Base-by-base conservation (phyloP, 2,329 filamentous ascomycete genomes). In the Verticillium zaregamsianum region DNA sequence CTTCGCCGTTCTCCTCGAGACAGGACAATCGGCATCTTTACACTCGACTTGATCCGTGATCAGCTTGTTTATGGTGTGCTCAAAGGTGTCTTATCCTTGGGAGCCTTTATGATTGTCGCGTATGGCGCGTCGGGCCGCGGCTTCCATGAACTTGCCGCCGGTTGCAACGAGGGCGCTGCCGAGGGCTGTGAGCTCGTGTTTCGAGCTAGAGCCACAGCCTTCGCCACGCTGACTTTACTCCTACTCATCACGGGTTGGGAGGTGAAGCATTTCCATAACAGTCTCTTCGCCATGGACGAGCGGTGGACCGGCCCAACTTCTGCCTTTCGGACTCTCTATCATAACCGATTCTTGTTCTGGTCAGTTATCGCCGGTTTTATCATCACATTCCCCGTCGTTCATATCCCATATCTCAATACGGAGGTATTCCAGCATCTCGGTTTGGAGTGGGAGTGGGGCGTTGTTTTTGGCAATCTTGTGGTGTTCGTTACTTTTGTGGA, bases 231-330 rank as follows among this genome's bases (percentile, higher is more conserved):
- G 49, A 90, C 86, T 52, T 91, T 89, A 77, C 78, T 87, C 57
- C 79, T 90, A 6, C 78, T 92, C 7, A 82, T 90, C 61, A 86
- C 89, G 0, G 87, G 89, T 0, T 91, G 89, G 89, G 88, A 92
- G 74, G 87, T 90, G 69, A 87, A 90, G 71, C 86, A 91, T 67
- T 88, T 90, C 73, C 85, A 85, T 15, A 84, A 87, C 55, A 89
- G 85, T 23, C 81, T 92, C 67, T 92, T 92, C 75, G 80, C 82
- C 68, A 89, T 91, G 84, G 80, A 86, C 0, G 77, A 81, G 64
- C 72, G 77, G 39, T 83, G 79, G 75, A 67, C 68, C 3, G 83
- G 83, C 0, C 76, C 78, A 1, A 72, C 80, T 45, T 80, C 82
- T 0, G 77, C 86, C 12, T 81, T 85, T 69, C 76, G 74, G 66